These are phyloP conservation scores for Citrus mangshanensis DNA, from an alignment of 345 rosid species.

Conservation along the genomic window DNA sequence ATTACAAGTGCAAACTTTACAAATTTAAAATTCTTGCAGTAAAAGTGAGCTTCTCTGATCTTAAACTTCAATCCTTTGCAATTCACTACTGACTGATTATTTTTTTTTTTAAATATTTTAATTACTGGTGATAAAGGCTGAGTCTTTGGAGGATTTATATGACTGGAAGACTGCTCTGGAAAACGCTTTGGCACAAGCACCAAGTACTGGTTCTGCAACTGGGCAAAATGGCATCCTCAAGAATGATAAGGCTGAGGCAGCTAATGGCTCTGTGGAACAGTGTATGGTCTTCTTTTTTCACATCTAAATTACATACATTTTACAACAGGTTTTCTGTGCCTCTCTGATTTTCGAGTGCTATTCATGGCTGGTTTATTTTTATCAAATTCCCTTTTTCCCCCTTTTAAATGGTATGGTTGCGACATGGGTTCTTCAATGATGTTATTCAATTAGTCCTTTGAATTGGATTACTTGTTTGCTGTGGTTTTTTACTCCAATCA, in stretches of 20 bases:
- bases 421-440: background rate
- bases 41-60: constrained; percentile 10
- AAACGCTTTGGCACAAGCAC: constrained; percentile 89
- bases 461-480: constrained; percentile 8
- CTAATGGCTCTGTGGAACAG: constrained; percentile 43
- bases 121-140: constrained; percentile 55
- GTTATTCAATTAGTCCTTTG: background rate
- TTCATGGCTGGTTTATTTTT: background rate
- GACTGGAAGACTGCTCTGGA: constrained; percentile 95
- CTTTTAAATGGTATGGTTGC: background rate
- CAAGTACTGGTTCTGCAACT: constrained; percentile 61
- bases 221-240: constrained; percentile 78
- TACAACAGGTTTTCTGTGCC: background rate
- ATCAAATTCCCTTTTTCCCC: background rate
- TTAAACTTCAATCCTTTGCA: constrained; percentile 2
- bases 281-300: constrained; percentile 25
- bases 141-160: constrained; percentile 76
- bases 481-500: constrained; percentile 1
- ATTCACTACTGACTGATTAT: background rate
- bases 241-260: constrained; percentile 59
- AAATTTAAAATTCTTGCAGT: background rate
- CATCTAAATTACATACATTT: background rate
- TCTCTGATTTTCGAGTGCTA: background rate
- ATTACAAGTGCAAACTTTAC: constrained; percentile 2
- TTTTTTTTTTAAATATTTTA: background rate